Conservation (phyloP, 2,329 filamentous ascomycete species). For the Didymella exigua region DNA sequence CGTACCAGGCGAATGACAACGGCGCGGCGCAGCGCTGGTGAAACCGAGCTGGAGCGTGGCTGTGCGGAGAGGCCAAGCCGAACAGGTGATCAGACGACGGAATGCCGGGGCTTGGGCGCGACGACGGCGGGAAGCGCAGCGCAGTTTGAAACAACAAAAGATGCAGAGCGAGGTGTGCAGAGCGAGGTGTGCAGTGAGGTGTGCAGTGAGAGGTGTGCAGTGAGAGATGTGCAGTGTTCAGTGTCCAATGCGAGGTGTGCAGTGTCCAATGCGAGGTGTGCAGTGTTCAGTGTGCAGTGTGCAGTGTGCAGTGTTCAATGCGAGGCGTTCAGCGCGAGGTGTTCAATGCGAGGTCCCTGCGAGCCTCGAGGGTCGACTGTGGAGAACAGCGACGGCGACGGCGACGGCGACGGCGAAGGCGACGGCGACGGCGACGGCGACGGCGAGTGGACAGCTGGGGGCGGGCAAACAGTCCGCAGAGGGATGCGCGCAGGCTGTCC, state of each 20-base stretch:
- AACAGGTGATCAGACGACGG: neutral
- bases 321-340: no score
- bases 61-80: slow-evolving; percentile 28
- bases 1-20: neutral
- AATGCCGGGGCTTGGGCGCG: neutral
- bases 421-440: no score
- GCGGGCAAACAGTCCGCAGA: neutral
- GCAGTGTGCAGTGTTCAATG: no score
- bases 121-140: neutral
- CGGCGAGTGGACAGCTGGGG: no score
- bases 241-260: no score
- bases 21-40: slow-evolving; percentile 10
- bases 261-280: no score
- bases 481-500: neutral
- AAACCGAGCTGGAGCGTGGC: slow-evolving; percentile 25
- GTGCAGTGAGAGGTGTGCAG: no score
- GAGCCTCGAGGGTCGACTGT: slow-evolving; percentile 5
- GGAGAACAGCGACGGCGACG: neutral
- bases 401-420: neutral
- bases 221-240: no score
- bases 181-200: no score
- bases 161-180: neutral
- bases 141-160: no score
- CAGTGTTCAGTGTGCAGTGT: no score
- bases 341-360: no score